These are phyloP conservation scores for Persicaria maculosa DNA, from an alignment of 148 eudicot genomes.

Conservation along the genomic window DNA sequence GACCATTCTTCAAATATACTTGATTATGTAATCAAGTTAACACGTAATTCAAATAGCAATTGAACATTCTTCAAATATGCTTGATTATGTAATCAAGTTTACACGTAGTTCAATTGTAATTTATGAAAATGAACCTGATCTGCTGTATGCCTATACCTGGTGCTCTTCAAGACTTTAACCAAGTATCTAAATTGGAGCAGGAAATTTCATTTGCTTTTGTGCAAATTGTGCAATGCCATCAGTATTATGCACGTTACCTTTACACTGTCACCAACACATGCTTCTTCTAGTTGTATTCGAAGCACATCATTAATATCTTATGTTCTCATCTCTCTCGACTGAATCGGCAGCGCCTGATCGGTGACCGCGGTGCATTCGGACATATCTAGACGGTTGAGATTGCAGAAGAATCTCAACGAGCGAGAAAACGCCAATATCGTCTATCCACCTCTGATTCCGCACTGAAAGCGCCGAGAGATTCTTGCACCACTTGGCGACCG, in stretches of 20 bases:
- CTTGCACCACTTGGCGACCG: slow-evolving; percentile 11
- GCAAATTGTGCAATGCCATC: not conserved
- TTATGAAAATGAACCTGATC: not conserved
- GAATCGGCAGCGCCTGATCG: slow-evolving; percentile 41
- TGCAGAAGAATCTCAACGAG: slow-evolving; percentile 2
- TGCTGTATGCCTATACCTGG: not conserved
- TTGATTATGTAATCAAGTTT: too few species aligned
- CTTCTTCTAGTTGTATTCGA: too few species aligned
- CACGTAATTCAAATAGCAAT: too few species aligned
- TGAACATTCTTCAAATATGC: too few species aligned
- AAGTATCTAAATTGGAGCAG: too few species aligned
- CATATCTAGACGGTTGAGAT: slow-evolving; percentile 13
- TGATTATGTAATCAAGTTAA: too few species aligned
- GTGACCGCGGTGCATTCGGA: slow-evolving; percentile 10
- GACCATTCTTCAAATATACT: too few species aligned
- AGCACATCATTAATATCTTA: too few species aligned
- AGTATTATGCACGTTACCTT: not conserved
- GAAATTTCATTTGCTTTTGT: not conserved
- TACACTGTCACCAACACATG: too few species aligned
- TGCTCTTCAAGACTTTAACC: too few species aligned
- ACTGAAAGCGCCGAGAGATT: slow-evolving; percentile 10
- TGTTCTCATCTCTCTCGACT: slow-evolving; percentile 50
- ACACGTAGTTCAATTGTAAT: too few species aligned
- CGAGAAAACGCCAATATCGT: slow-evolving; percentile 15
- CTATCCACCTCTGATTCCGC: slow-evolving; percentile 11